A percentile compares a stretch with the other conserved stretches of the same genome.
These are phyloP conservation scores for Coelastrella sp. DNA, from an alignment of 139 green algal species.

Conservation along the genomic window DNA sequence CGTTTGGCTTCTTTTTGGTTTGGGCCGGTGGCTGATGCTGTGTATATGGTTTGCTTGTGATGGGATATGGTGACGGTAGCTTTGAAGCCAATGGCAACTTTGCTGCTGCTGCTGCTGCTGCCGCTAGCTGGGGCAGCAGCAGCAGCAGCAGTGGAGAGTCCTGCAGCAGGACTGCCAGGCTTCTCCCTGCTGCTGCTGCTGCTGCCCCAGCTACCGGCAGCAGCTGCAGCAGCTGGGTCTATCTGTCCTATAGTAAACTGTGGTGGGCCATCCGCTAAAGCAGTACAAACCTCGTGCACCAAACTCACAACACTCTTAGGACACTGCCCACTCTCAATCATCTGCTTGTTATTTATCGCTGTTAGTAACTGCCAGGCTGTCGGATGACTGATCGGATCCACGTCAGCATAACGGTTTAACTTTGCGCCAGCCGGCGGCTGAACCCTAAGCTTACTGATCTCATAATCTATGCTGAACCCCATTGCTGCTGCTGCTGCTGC, in stretches of 20 bases:
- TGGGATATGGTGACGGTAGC: slow-evolving; percentile 4
- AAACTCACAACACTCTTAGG: not conserved
- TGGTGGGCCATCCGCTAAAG: not conserved
- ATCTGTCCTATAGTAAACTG: not conserved
- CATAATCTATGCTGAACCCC: slow-evolving; percentile 4
- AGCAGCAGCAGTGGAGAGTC: not conserved
- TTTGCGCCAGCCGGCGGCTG: not conserved
- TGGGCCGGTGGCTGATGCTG: not conserved
- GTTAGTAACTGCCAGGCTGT: slow-evolving; percentile 11
- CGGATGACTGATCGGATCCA: not conserved
- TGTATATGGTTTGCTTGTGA: not conserved
- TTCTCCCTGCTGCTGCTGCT: not conserved
- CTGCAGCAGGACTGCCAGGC: too few relatives aligned
- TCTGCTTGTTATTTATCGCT: not conserved
- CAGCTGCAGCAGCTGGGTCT: not conserved
- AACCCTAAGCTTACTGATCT: not conserved
- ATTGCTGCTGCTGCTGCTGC: slow-evolving; percentile 18
- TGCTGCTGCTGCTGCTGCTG: not conserved
- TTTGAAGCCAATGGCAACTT: not conserved
- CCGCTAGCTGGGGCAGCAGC: not conserved
- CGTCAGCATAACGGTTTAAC: not conserved
- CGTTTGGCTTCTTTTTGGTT: not conserved
- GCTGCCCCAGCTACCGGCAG: not conserved
- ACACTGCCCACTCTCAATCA: not conserved
- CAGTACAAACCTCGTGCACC: slow-evolving; percentile 3